phyloP scores from a whole-genome alignment of 352 stramenopile species.

The Phytophthora cajani region DNA sequence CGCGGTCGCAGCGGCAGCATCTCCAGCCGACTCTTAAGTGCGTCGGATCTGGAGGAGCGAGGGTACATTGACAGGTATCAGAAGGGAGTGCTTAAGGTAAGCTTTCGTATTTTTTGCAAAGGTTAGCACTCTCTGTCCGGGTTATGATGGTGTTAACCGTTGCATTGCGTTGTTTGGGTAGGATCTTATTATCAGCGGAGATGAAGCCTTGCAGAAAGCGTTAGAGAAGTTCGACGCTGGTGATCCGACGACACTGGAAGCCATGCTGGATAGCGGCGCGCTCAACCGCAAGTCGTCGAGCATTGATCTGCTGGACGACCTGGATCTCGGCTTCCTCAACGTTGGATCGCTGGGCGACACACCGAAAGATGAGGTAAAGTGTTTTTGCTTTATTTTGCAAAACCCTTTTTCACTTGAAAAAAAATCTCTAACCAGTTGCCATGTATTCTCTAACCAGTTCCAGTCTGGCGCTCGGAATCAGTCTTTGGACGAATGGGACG shows the following conservation, averaged over 20 bases:
- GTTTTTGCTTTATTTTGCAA: conserved; percentile 5
- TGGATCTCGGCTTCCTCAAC: conserved; percentile 90
- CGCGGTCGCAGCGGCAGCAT: conserved; percentile 84
- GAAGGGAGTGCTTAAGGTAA: conserved; percentile 90
- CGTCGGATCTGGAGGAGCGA: conserved; percentile 90
- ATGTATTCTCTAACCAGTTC: conserved; percentile 40
- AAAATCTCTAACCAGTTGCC: background rate
- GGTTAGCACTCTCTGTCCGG: background rate
- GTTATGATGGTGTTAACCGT: conserved; percentile 1
- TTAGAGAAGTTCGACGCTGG: conserved; percentile 91
- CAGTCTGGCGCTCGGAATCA: conserved; percentile 68
- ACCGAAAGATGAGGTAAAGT: conserved; percentile 76
- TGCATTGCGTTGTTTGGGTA: conserved; percentile 17
- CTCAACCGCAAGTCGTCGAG: conserved; percentile 85
- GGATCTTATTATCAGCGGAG: conserved; percentile 92
- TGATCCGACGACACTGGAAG: conserved; percentile 85
- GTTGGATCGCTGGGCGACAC: conserved; percentile 85
- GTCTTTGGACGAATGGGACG: conserved; percentile 87
- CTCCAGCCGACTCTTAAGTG: conserved; percentile 85
- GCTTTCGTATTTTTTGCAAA: background rate
- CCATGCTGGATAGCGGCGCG: conserved; percentile 82
- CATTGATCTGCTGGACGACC: conserved; percentile 85
- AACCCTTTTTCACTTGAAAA: background rate
- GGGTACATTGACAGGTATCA: conserved; percentile 91
- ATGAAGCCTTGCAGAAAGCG: conserved; percentile 89